Evolutionary conservation across 371 early-diverging fungal species (phyloP).

Genomic region (Apophysomyces trapeziformis): DNA sequence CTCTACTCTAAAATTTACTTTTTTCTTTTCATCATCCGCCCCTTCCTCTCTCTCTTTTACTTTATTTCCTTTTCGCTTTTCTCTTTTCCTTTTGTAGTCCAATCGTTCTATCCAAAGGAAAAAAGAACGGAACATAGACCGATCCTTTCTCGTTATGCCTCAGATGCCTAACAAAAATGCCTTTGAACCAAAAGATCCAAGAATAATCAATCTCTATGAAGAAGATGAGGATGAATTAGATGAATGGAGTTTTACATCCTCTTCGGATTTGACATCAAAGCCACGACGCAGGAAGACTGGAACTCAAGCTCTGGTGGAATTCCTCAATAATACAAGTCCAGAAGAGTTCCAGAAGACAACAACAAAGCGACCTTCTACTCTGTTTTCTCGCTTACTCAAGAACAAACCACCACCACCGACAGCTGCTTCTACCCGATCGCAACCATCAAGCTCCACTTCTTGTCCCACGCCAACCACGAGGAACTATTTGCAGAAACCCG

Average conservation of each 20-base stretch:
- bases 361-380: slow-evolving; percentile 31
- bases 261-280: slow-evolving; percentile 25
- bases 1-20: background rate
- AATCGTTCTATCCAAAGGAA: too few relatives aligned
- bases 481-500: background rate
- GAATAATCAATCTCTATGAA: slow-evolving; percentile 30
- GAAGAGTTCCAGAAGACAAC: slow-evolving; percentile 46
- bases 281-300: slow-evolving; percentile 37
- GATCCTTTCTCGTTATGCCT: slow-evolving; percentile 1
- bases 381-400: slow-evolving; percentile 37
- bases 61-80: background rate
- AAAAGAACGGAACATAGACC: too few relatives aligned
- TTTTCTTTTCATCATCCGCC: background rate
- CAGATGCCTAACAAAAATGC: slow-evolving; percentile 29
- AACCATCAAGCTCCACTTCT: slow-evolving; percentile 14
- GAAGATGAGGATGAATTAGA: slow-evolving; percentile 36
- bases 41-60: background rate
- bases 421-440: slow-evolving; percentile 23
- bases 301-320: slow-evolving; percentile 50
- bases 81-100: background rate
- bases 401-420: slow-evolving; percentile 26
- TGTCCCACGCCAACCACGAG: slow-evolving; percentile 10
- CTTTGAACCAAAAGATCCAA: slow-evolving; percentile 37
- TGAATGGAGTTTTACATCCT: slow-evolving; percentile 26
- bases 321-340: slow-evolving; percentile 51